Percentiles rank a stretch among this genome's conserved stretches.
These are phyloP conservation scores for Eimeria mitis DNA, from an alignment of 169 alveolate genomes.

Conservation along the genomic window DNA sequence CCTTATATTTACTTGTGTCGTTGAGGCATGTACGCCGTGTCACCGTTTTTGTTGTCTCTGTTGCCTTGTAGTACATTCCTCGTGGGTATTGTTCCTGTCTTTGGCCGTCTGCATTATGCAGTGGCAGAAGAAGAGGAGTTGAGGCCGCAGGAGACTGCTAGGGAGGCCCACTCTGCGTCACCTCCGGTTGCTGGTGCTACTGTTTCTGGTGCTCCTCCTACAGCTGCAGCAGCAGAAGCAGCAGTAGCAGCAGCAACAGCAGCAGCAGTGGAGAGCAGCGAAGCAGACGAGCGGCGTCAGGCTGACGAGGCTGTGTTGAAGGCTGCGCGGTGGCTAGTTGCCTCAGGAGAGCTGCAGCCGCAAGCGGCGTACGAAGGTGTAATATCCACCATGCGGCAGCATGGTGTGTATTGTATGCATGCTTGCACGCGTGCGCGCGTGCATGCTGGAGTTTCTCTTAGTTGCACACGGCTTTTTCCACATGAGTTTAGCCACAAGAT, in stretches of 20 bases:
- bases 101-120: background rate
- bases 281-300: background rate
- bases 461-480: too few relatives aligned
- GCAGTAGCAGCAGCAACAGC: background rate
- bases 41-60: too few relatives aligned
- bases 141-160: background rate
- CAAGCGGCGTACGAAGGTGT: conserved; percentile 34
- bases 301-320: conserved; percentile 11
- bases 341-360: conserved; percentile 9
- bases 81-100: too few relatives aligned
- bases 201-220: background rate
- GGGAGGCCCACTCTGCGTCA: background rate
- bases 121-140: background rate
- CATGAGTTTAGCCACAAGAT: too few relatives aligned
- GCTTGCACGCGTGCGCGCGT: background rate
- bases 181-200: background rate
- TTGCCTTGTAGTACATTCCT: too few relatives aligned
- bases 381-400: conserved; percentile 19
- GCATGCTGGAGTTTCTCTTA: background rate
- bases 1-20: too few relatives aligned
- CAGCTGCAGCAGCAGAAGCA: background rate
- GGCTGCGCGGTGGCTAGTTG: conserved; percentile 37
- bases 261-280: background rate
- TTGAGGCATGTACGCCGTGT: too few relatives aligned
- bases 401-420: background rate